These are phyloP conservation scores for Cicer cuneatum DNA, from an alignment of 306 rosid species.

Conservation along the genomic window DNA sequence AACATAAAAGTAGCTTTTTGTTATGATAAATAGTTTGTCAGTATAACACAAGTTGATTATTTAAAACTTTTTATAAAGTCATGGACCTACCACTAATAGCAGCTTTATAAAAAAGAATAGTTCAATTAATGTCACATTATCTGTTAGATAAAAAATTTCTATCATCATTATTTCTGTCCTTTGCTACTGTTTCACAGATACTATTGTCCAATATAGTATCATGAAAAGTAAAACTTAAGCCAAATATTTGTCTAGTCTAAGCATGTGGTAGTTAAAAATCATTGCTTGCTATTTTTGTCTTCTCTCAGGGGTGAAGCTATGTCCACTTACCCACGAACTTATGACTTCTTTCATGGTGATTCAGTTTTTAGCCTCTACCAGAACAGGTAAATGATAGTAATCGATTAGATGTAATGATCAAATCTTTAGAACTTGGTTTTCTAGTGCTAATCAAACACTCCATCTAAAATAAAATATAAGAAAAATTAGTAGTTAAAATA, in stretches of 20 bases:
- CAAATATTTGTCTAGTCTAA: not conserved
- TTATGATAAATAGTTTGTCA: not conserved
- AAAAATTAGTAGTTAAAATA: too few relatives aligned
- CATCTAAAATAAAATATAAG: too few relatives aligned
- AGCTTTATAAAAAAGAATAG: not conserved
- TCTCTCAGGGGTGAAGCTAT: conserved; percentile 88
- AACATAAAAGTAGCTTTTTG: conserved; percentile 16
- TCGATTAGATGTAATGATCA: conserved; percentile 5
- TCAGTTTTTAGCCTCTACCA: conserved; percentile 75
- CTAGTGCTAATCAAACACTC: not conserved
- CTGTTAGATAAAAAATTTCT: not conserved
- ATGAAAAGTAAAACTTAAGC: not conserved
- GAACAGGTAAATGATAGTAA: conserved; percentile 60
- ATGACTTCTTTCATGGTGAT: conserved; percentile 93
- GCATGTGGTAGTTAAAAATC: conserved; percentile 34
- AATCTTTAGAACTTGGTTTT: conserved; percentile 5
- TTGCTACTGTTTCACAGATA: conserved; percentile 28
- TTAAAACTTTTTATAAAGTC: not conserved
- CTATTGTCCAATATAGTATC: conserved; percentile 25
- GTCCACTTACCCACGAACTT: conserved; percentile 94
- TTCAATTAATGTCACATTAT: conserved; percentile 29
- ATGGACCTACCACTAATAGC: conserved; percentile 19
- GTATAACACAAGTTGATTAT: not conserved
- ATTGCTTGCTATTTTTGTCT: conserved; percentile 36
- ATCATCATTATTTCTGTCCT: conserved; percentile 24